A percentile compares a stretch with the other conserved stretches of the same genome.
Evolutionary conservation across 2,329 filamentous ascomycete species (phyloP).

Genomic region (Aspergillus pseudoterreus): DNA sequence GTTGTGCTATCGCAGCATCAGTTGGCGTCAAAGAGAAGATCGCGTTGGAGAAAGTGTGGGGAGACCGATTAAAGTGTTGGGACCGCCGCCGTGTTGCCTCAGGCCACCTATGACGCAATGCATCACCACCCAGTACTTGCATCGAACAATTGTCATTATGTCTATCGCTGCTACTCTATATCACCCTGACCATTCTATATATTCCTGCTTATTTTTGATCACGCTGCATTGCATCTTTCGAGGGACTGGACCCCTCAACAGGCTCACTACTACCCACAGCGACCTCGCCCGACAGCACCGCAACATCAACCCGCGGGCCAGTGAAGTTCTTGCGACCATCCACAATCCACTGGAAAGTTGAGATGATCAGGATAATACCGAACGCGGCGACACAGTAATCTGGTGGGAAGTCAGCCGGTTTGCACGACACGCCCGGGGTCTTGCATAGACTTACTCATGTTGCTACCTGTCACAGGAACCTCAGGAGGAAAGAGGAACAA

Average conservation of each 20-base stretch:
- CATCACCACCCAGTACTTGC: neutral
- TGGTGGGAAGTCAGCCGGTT: slow-evolving; percentile 11
- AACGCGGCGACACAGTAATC: slow-evolving; percentile 52
- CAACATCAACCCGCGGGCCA: slow-evolving; percentile 49
- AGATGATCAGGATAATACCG: slow-evolving; percentile 56
- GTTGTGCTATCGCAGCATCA: neutral
- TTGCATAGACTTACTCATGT: slow-evolving; percentile 59
- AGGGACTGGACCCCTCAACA: neutral
- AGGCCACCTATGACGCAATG: neutral
- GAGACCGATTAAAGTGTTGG: neutral
- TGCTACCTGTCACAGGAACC: slow-evolving; percentile 59
- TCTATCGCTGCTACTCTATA: neutral
- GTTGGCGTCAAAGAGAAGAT: slow-evolving; percentile 4
- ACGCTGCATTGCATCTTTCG: slow-evolving; percentile 3
- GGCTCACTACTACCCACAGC: slow-evolving; percentile 1
- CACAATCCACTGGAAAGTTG: slow-evolving; percentile 56
- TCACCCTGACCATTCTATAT: neutral
- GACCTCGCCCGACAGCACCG: slow-evolving; percentile 24
- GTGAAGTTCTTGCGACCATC: slow-evolving; percentile 60
- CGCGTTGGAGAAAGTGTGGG: slow-evolving; percentile 6
- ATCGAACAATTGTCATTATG: neutral
- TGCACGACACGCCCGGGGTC: neutral
- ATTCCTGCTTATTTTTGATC: neutral
- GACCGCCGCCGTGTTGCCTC: neutral
- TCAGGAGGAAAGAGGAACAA: slow-evolving; percentile 72